Base-by-base conservation (phyloP, 805 yeast genomes). In the Saturnispora besseyi region DNA sequence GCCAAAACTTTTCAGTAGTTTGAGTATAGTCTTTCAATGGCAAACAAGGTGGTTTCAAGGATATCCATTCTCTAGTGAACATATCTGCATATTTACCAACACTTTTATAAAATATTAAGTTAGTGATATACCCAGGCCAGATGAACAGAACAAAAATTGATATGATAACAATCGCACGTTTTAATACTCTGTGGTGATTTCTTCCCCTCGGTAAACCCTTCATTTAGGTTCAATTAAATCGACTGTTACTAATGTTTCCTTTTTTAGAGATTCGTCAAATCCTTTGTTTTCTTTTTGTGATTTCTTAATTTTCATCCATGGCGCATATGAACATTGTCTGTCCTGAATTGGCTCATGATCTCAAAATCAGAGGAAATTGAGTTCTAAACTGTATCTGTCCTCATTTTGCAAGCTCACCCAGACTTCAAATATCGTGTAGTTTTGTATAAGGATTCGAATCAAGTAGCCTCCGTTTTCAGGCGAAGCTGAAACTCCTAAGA, bases 1-100 rank as follows among this genome's bases (percentile, higher is more conserved):
- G 67, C 64, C 64, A 63, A 52, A 58, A 60, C 7, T 51, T 44
- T n/a, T 57, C 49, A 1, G 62, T 41, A 3, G 56, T 51, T 18
- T 50, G 22, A 12, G 50, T 55, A 51, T 64, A 63, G 5, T 57
- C 53, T n/a, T 57, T 57, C 15, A 65, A 55, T 36, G 55, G 51
- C 38, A 58, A 61, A 47, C 66, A 64, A 3, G 45, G 41, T 0
- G 66, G 67, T 15, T 41, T 46, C 45, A 47, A 32, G 5, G 31
- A 12, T 10, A 41, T 15, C 50, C 50, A 47, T 34, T 47, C 24
- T 13, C 21, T 15, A 11, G 45, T 41, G 18, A 32, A 47, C 33
- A 32, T 41, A 34, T 47, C 41, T n/a, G 50, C 42, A 33, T 41
- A 47, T 18, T 41, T 40, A 15, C 30, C 32, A 21, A 28, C 30